These are phyloP conservation scores for Phytophthora syringae DNA, from an alignment of 352 stramenopile genomes.

Conservation along the genomic window DNA sequence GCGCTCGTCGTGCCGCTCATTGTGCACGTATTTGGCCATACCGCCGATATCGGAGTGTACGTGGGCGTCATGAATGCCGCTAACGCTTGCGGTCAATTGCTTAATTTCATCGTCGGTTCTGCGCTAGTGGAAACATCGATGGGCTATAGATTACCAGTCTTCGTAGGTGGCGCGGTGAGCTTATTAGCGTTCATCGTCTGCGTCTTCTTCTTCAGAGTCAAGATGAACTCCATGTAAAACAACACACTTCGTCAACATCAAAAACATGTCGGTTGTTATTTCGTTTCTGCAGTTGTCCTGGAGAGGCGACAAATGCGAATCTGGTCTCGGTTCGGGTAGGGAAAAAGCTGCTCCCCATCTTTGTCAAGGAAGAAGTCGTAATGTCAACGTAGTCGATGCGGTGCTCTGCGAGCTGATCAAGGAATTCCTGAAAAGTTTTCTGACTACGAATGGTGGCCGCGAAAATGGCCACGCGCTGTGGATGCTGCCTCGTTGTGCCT, in stretches of 20 bases:
- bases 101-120: slow-evolving; percentile 60
- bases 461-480: slow-evolving; percentile 65
- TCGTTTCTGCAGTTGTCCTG: slow-evolving; percentile 19
- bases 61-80: slow-evolving; percentile 62
- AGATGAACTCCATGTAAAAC: slow-evolving; percentile 50
- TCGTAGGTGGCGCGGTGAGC: slow-evolving; percentile 50
- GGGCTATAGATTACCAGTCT: slow-evolving; percentile 49
- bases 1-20: slow-evolving; percentile 57
- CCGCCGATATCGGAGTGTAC: slow-evolving; percentile 51
- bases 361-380: slow-evolving; percentile 43
- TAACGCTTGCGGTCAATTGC: slow-evolving; percentile 56
- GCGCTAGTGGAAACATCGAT: slow-evolving; percentile 49
- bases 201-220: slow-evolving; percentile 43
- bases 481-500: slow-evolving; percentile 1
- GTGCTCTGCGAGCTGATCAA: slow-evolving; percentile 60
- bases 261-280: slow-evolving; percentile 13
- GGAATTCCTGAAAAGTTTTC: slow-evolving; percentile 76
- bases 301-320: slow-evolving; percentile 74
- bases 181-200: slow-evolving; percentile 39
- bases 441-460: slow-evolving; percentile 80
- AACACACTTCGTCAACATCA: background rate
- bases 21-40: slow-evolving; percentile 52
- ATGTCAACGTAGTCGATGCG: slow-evolving; percentile 74
- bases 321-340: slow-evolving; percentile 70
- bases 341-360: slow-evolving; percentile 56